Evolutionary conservation across 2,329 filamentous ascomycete genomes (phyloP).

Genomic region (Didymellaceae sp.): DNA sequence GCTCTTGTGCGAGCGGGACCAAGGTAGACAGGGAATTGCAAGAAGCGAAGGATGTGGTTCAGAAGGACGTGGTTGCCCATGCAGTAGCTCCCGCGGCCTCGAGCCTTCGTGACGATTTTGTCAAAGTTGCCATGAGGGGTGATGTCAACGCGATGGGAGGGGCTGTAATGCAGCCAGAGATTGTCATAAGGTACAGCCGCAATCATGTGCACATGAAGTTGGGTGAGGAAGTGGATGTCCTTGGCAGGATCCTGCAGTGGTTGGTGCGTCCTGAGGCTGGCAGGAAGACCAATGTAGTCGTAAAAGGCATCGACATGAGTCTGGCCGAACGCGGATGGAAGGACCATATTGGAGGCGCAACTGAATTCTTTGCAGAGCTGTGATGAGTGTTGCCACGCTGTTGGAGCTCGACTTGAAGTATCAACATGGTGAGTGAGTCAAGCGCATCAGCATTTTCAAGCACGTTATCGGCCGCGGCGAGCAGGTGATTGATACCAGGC

Average conservation of each 20-base stretch:
- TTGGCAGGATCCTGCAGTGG: conserved; percentile 12
- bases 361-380: neutral
- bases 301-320: conserved; percentile 44
- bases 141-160: conserved; percentile 45
- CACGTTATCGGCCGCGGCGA: conserved; percentile 11
- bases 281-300: conserved; percentile 39
- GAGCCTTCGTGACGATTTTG: conserved; percentile 56
- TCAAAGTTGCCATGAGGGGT: conserved; percentile 57
- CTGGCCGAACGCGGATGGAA: conserved; percentile 29
- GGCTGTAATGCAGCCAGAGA: conserved; percentile 59
- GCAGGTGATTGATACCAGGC: neutral
- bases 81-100: conserved; percentile 64
- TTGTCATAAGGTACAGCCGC: conserved; percentile 64
- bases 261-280: conserved; percentile 14
- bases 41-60: conserved; percentile 57
- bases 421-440: conserved; percentile 16
- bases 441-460: conserved; percentile 14
- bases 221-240: conserved; percentile 47
- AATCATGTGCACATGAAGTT: conserved; percentile 56
- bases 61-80: conserved; percentile 66
- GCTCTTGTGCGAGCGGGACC: conserved; percentile 58
- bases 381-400: neutral
- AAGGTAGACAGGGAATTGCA: conserved; percentile 63
- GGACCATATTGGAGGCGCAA: conserved; percentile 2
- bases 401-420: neutral